Percentiles rank a stretch among this genome's conserved stretches.
These are phyloP conservation scores for Suillus decipiens DNA, from an alignment of 768 basidiomycete genomes.

Conservation along the genomic window DNA sequence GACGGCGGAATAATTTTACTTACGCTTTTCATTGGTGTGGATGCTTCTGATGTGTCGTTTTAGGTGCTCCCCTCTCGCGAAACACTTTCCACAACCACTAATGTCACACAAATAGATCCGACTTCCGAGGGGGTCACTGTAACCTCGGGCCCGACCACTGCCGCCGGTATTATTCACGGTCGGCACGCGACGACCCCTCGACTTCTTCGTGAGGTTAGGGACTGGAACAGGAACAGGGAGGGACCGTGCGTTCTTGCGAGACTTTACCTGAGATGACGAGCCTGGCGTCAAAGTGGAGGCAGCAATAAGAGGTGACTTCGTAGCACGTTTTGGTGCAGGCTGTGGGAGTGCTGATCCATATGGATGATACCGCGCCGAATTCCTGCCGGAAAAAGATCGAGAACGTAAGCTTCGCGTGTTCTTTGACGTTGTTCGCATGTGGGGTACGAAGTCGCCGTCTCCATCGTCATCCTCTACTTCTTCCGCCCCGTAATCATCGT, in stretches of 20 bases:
- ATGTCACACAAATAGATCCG: slow-evolving; percentile 77
- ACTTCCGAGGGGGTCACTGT: slow-evolving; percentile 41
- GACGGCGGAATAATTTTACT: slow-evolving; percentile 30
- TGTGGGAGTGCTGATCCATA: slow-evolving; percentile 30
- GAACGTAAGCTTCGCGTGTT: slow-evolving; percentile 39
- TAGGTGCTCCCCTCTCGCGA: slow-evolving; percentile 86
- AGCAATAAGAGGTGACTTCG: slow-evolving; percentile 34
- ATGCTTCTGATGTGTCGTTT: slow-evolving; percentile 88
- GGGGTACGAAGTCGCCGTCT: slow-evolving; percentile 37
- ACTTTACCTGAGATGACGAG: slow-evolving; percentile 26
- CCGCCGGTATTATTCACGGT: slow-evolving; percentile 40
- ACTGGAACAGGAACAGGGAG: slow-evolving; percentile 62
- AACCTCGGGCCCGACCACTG: slow-evolving; percentile 22
- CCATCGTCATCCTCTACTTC: slow-evolving; percentile 25
- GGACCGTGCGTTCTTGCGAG: slow-evolving; percentile 39
- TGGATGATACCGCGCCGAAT: slow-evolving; percentile 35
- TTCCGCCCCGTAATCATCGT: slow-evolving; percentile 34
- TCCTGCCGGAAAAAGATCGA: slow-evolving; percentile 35
- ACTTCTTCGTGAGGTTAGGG: slow-evolving; percentile 71
- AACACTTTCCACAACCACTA: slow-evolving; percentile 83
- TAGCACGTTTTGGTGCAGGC: slow-evolving; percentile 32
- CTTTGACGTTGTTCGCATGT: slow-evolving; percentile 36
- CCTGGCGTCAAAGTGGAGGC: slow-evolving; percentile 29
- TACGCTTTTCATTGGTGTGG: slow-evolving; percentile 92
- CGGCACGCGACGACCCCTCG: slow-evolving; percentile 67